Percentiles rank a stretch among this genome's conserved stretches.
Conservation (phyloP, 805 yeast genomes). For the Wickerhamiella qilinensis region DNA sequence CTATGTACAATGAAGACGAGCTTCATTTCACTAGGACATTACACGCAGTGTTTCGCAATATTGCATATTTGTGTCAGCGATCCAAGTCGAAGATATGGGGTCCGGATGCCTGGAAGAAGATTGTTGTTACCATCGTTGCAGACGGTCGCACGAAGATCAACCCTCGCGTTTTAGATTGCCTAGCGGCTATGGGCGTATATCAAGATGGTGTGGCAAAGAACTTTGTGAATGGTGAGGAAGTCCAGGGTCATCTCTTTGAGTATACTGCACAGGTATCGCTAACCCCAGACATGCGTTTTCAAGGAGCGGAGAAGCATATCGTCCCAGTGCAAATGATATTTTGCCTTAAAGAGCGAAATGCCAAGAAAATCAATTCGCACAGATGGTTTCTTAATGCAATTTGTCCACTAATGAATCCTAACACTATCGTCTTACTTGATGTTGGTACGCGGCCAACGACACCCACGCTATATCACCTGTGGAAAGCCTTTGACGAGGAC, state of each 20-base stretch:
- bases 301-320: constrained; percentile 65
- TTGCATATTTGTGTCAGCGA: constrained; percentile 74
- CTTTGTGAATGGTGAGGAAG: constrained; percentile 78
- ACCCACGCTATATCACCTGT: constrained; percentile 75
- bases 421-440: constrained; percentile 74
- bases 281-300: constrained; percentile 76
- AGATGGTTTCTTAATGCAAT: constrained; percentile 95
- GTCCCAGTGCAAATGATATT: constrained; percentile 91
- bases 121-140: constrained; percentile 77
- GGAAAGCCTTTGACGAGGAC: constrained; percentile 96
- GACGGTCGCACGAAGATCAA: constrained; percentile 88
- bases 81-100: constrained; percentile 85
- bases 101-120: constrained; percentile 89
- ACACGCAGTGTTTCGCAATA: constrained; percentile 86
- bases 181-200: constrained; percentile 91
- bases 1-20: constrained; percentile 97
- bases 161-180: constrained; percentile 68
- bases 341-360: constrained; percentile 82
- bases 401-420: constrained; percentile 84
- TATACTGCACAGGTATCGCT: constrained; percentile 90
- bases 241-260: constrained; percentile 87
- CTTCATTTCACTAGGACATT: constrained; percentile 77
- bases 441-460: constrained; percentile 96
- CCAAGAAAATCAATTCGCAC: constrained; percentile 90
- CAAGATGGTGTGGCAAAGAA: constrained; percentile 97